Percentiles rank a stretch among this genome's conserved stretches.
phyloP scores from a whole-genome alignment of 1,284 basidiomycete species.

The Puccinia hordei region DNA sequence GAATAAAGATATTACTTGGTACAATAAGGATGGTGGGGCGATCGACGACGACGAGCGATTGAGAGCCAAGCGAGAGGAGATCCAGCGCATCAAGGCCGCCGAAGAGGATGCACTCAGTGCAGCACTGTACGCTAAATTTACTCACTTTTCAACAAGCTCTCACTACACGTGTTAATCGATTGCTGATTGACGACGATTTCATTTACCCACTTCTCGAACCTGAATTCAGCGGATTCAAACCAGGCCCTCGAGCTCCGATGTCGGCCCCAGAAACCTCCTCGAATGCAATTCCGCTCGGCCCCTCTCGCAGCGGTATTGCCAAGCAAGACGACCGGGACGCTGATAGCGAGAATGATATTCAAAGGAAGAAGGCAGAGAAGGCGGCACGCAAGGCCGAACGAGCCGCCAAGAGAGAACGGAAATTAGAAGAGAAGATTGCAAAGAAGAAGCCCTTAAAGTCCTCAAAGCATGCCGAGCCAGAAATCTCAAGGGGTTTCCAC shows the following conservation, averaged over 20 bases:
- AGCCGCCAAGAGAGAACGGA: constrained; percentile 17
- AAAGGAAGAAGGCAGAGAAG: constrained; percentile 37
- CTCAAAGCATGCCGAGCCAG: not conserved
- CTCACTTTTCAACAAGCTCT: constrained; percentile 44
- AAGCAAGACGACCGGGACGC: not conserved
- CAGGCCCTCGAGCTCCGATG: constrained; percentile 4
- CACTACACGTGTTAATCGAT: not conserved
- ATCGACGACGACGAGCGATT: constrained; percentile 60
- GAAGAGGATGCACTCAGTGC: constrained; percentile 81
- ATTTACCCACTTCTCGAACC: not conserved
- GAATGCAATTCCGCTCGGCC: constrained; percentile 24
- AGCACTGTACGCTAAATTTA: constrained; percentile 67
- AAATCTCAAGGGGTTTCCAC: not conserved
- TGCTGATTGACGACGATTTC: not conserved
- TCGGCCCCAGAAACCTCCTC: constrained; percentile 34
- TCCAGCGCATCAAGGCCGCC: constrained; percentile 75
- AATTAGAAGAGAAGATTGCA: not conserved
- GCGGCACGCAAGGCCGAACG: constrained; percentile 35
- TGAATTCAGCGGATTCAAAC: constrained; percentile 46
- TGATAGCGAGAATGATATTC: not conserved
- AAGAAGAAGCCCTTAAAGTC: constrained; percentile 8
- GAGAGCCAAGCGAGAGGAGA: constrained; percentile 67
- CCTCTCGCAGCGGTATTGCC: not conserved
- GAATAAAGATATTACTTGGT: constrained; percentile 43
- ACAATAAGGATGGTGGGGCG: constrained; percentile 62